phyloP scores from a whole-genome alignment of 2,329 filamentous ascomycete species.

The Verticillium tricorpus region DNA sequence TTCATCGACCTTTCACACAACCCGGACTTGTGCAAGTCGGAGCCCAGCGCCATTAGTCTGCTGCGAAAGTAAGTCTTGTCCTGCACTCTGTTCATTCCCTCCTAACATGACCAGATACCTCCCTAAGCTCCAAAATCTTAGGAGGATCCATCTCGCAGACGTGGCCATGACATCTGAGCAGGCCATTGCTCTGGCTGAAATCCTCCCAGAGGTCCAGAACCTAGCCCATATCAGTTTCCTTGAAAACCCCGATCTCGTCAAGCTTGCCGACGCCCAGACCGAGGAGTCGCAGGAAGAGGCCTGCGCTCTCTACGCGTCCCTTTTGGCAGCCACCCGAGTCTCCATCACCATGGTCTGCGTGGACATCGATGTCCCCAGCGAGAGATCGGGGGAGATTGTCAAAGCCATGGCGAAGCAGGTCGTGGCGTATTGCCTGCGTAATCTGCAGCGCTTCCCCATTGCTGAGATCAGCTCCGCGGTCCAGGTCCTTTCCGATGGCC shows the following conservation, averaged over 20 bases:
- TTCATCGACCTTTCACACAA: conserved; percentile 95
- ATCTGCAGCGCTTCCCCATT: conserved; percentile 77
- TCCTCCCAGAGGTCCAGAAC: conserved; percentile 75
- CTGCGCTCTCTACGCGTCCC: conserved; percentile 85
- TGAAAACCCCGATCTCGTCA: conserved; percentile 70
- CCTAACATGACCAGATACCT: conserved; percentile 51
- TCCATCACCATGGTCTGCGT: conserved; percentile 82
- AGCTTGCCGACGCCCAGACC: conserved; percentile 69
- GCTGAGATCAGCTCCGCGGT: conserved; percentile 50
- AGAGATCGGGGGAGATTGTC: conserved; percentile 82
- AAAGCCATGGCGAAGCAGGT: conserved; percentile 90
- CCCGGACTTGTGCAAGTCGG: conserved; percentile 67
- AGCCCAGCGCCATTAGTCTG: conserved; percentile 68
- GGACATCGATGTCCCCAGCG: conserved; percentile 82
- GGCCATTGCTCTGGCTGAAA: conserved; percentile 84
- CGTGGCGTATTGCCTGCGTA: conserved; percentile 89
- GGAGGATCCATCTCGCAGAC: conserved; percentile 81
- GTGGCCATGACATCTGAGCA: conserved; percentile 82
- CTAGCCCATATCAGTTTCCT: conserved; percentile 85
- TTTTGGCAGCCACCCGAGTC: conserved; percentile 81
- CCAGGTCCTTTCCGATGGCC: conserved; percentile 35
- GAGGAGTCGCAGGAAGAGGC: conserved; percentile 87
- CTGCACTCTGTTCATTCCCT: not conserved
- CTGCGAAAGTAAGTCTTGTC: conserved; percentile 63
- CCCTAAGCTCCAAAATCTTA: conserved; percentile 71